Base-by-base conservation (phyloP, 164 flowering plant species). In the Liriodendron chinense region DNA sequence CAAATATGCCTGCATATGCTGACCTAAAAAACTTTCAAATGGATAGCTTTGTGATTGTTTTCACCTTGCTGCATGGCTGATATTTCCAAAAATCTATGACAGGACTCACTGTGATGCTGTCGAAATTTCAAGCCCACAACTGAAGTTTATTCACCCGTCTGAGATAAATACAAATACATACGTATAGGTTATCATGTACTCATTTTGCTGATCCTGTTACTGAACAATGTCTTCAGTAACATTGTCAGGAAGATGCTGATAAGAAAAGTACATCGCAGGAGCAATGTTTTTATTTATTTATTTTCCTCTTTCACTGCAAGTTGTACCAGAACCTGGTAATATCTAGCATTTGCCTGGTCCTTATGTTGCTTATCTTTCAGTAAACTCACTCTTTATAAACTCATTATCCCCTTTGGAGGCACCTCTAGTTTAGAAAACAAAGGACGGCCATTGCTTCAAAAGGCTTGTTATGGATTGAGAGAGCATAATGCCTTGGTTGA, bases 171-270 rank as follows among this genome's bases (percentile, higher is more conserved):
- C 24, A 47, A 28, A 69, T 47, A 47, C 56, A 69, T 69, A 69
- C 53, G n/a, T n/a, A 69, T 12, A 47, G 18, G n/a, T n/a, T 47
- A 20, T 20, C 12, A 69, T 21, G 10, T 28, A 48, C 8, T 2
- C 70, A 22, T 21, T 69, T 69, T 47, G 7, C 71, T 69, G 71
- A 69, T 48, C 18, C 47, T 69, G 71, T 47, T 43, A 69, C 71
- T 69, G 71, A 9, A 6, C 25, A 69, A 3, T 20, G 9, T 48
- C 56, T 69, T 47, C 71, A 47, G 56, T 69, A 20, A 69, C 71
- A 69, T n/a, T 69, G 10, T 69, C 56, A 69, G 57, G 71, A 69
- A 69, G 53, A 43, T 69, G 56, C 70, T 21, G 34, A 47, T n/a
- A 8, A 43, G 43, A 69, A 47, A 3, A n/a, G 53, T 69, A 47